Base-by-base conservation (phyloP, 371 early-diverging fungal species). In the Mucor plumbeus region DNA sequence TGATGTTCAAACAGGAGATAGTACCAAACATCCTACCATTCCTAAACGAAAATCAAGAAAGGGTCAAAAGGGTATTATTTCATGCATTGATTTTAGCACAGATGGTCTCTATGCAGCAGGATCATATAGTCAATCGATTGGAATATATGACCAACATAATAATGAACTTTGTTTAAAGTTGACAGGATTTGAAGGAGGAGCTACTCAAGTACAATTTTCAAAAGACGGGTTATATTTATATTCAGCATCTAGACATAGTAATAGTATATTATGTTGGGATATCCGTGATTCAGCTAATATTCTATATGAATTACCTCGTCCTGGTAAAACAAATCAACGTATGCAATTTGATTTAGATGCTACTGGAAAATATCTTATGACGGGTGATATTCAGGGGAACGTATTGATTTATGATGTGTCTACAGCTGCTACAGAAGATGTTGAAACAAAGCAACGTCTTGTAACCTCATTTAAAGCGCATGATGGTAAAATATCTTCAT, bases 71-170 rank as follows among this genome's bases (percentile, higher is more conserved):
- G 92, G 81, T 7, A 78, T 91, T 10, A 85, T 92, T 36, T 87
- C 91, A 13, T 85, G 86, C 36, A 61, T 92, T 6, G 82, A 87
- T 19, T 90, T 91, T 66, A 86, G 84, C 62, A 88, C 89, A 0
- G 90, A 90, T 56, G 87, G 89, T 10, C 63, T 91, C 26, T 90
- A 87, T 64, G 92, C 92, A 8, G 88, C 85, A 10, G 91, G 91
- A 14, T 88, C 91, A 0, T 92, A 85, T 58, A 77, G 81, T 57
- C 82, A 84, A 43, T 76, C 87, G 0, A 82, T 92, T 61, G 91
- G 90, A 0, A 68, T 92, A 4, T 92, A 91, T 63, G 89, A 89
- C 62, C 82, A 83, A 48, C 59, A 69, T 2, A 86, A 81, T 17
- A 73, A 89, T 21, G 81, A 87, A 36, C 63, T 90, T 5, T 74